Conservation (phyloP, 106 monocot genomes). For the Posidonia australis region DNA sequence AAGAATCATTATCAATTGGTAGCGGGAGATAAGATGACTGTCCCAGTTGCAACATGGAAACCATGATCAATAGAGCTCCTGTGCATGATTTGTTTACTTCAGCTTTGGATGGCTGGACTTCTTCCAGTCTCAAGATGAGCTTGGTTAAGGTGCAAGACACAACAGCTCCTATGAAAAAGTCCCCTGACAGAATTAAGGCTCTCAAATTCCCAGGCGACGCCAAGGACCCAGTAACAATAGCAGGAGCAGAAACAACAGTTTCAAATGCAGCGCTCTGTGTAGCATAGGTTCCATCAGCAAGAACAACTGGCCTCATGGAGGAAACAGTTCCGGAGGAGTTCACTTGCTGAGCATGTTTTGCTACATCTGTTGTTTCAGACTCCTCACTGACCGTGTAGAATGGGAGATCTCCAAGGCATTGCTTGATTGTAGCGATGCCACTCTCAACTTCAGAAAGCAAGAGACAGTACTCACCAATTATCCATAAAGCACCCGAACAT, state of each 20-base stretch:
- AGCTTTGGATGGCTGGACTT: slow-evolving; percentile 60
- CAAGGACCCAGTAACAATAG: slow-evolving; percentile 42
- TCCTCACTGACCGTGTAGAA: slow-evolving; percentile 63
- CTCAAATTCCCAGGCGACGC: slow-evolving; percentile 56
- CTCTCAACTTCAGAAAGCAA: slow-evolving; percentile 76
- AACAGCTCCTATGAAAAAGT: slow-evolving; percentile 81
- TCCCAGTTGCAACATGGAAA: slow-evolving; percentile 73
- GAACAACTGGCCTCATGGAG: slow-evolving; percentile 67
- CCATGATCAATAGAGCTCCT: slow-evolving; percentile 60
- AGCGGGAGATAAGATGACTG: slow-evolving; percentile 60
- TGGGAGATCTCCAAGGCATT: slow-evolving; percentile 85
- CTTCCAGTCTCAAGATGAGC: slow-evolving; percentile 71
- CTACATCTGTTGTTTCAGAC: slow-evolving; percentile 36
- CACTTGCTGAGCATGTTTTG: slow-evolving; percentile 27
- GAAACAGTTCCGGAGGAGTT: slow-evolving; percentile 47
- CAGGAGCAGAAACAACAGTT: slow-evolving; percentile 39
- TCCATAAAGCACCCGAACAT: slow-evolving; percentile 86
- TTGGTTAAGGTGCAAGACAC: slow-evolving; percentile 73
- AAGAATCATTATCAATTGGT: slow-evolving; percentile 78
- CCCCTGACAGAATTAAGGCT: slow-evolving; percentile 66
- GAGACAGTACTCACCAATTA: slow-evolving; percentile 80
- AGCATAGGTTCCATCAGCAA: slow-evolving; percentile 94
- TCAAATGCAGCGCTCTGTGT: slow-evolving; percentile 90
- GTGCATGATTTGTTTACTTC: slow-evolving; percentile 49
- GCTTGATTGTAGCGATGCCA: slow-evolving; percentile 75